phyloP scores from a whole-genome alignment of 73 alveolate genomes.

The Diophrys sp. region DNA sequence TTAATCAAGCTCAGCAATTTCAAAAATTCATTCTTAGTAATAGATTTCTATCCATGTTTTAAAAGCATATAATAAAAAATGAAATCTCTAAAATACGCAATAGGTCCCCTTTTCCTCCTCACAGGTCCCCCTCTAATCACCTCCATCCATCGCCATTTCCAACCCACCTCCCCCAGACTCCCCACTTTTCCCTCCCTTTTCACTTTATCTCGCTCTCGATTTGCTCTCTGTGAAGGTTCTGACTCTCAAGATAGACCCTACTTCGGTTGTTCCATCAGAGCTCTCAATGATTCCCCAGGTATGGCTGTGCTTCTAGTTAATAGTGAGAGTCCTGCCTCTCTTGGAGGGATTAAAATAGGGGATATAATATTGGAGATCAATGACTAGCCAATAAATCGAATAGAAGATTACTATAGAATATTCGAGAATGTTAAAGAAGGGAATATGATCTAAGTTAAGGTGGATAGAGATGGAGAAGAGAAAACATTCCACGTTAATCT shows the following conservation, averaged over 20 bases:
- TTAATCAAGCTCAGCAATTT: conserved; percentile 25
- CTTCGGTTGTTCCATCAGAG: conserved; percentile 51
- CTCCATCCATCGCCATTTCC: too few species aligned
- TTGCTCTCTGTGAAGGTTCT: too few species aligned
- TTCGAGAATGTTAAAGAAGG: not conserved
- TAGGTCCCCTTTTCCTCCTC: too few species aligned
- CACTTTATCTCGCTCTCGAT: too few species aligned
- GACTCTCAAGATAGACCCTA: too few species aligned
- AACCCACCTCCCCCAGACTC: too few species aligned
- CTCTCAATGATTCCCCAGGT: conserved; percentile 54
- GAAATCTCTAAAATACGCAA: too few species aligned
- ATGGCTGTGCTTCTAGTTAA: conserved; percentile 56
- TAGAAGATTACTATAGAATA: conserved; percentile 17
- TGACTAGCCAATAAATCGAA: conserved; percentile 42
- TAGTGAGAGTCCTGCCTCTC: conserved; percentile 66
- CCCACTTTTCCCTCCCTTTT: too few species aligned
- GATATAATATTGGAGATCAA: conserved; percentile 53
- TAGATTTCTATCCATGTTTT: conserved; percentile 17
- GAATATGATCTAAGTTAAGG: not conserved
- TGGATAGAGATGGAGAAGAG: conserved; percentile 1
- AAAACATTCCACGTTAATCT: too few species aligned
- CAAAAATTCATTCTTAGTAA: conserved; percentile 26
- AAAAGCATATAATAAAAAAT: conserved; percentile 26
- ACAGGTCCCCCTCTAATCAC: too few species aligned
- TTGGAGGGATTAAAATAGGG: conserved; percentile 66